phyloP scores from a whole-genome alignment of 2,329 filamentous ascomycete species.

The Fusarium burgessii region DNA sequence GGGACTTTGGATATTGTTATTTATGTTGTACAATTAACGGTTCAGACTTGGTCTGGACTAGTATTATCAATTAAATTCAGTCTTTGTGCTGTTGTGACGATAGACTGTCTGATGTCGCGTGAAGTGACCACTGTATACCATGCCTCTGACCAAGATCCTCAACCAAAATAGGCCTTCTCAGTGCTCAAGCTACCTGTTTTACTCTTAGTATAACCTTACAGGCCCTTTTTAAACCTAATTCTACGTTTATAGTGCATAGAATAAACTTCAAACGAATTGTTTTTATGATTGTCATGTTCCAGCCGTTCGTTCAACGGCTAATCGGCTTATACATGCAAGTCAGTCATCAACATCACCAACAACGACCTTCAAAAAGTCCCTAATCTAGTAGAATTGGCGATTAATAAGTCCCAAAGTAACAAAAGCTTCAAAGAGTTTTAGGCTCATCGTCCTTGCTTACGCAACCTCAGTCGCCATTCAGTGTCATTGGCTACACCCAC shows the following conservation, averaged over 20 bases:
- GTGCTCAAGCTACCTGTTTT: accelerated
- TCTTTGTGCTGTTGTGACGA: background rate
- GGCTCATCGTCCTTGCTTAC: background rate
- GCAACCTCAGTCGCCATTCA: too few species aligned
- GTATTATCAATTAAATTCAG: background rate
- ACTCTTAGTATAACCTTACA: accelerated
- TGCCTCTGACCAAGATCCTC: background rate
- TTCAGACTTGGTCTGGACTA: background rate
- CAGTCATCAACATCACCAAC: background rate
- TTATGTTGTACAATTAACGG: constrained; percentile 20
- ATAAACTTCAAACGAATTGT: too few species aligned
- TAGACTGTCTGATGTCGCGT: background rate
- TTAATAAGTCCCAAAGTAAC: accelerated
- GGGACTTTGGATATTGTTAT: background rate
- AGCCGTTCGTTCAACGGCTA: background rate
- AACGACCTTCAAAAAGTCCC: background rate
- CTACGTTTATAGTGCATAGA: too few species aligned
- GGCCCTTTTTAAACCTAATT: too few species aligned
- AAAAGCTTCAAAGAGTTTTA: accelerated
- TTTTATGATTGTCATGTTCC: background rate
- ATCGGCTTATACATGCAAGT: background rate
- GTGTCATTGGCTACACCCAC: background rate
- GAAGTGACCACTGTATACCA: background rate
- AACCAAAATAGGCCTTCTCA: too few species aligned
- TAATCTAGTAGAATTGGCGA: background rate